Conservation (phyloP, 192 early-diverging fungal genomes). For the Gamsiella multidivaricata region DNA sequence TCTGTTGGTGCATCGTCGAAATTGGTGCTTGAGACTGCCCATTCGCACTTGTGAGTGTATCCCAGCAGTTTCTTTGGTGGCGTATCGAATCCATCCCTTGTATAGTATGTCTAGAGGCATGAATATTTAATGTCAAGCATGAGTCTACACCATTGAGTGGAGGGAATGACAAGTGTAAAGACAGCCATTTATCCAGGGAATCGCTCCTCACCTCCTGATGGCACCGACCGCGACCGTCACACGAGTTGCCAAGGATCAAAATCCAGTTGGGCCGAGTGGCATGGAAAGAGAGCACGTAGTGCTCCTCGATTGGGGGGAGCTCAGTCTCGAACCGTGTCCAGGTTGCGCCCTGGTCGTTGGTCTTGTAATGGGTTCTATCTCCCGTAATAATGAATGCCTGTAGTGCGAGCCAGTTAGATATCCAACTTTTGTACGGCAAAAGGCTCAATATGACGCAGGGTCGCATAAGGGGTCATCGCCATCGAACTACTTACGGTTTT, state of each 20-base stretch:
- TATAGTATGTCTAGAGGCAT: slow-evolving; percentile 65
- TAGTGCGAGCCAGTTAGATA: background rate
- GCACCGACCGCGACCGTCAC: slow-evolving; percentile 65
- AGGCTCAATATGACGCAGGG: background rate
- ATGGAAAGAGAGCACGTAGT: slow-evolving; percentile 70
- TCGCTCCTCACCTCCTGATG: slow-evolving; percentile 61
- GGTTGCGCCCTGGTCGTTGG: slow-evolving; percentile 65
- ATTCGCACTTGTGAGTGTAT: slow-evolving; percentile 76
- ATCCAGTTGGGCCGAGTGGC: slow-evolving; percentile 72
- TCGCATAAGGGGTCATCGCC: no score
- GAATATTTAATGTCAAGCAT: no score
- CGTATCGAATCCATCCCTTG: slow-evolving; percentile 75
- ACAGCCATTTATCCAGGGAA: no score
- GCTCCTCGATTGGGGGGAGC: slow-evolving; percentile 40
- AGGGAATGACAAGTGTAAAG: no score
- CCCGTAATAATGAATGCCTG: slow-evolving; percentile 69
- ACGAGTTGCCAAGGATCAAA: slow-evolving; percentile 69
- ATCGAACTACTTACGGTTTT: slow-evolving; percentile 60
- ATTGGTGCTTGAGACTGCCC: slow-evolving; percentile 70
- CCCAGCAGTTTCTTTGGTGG: slow-evolving; percentile 63
- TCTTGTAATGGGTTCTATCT: slow-evolving; percentile 66
- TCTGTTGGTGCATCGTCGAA: slow-evolving; percentile 73
- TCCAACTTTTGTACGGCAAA: no score
- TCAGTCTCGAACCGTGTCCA: slow-evolving; percentile 68
- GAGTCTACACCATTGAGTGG: no score